phyloP scores from a whole-genome alignment of 2,329 filamentous ascomycete genomes.

The Zymoseptoria pseudotritici region DNA sequence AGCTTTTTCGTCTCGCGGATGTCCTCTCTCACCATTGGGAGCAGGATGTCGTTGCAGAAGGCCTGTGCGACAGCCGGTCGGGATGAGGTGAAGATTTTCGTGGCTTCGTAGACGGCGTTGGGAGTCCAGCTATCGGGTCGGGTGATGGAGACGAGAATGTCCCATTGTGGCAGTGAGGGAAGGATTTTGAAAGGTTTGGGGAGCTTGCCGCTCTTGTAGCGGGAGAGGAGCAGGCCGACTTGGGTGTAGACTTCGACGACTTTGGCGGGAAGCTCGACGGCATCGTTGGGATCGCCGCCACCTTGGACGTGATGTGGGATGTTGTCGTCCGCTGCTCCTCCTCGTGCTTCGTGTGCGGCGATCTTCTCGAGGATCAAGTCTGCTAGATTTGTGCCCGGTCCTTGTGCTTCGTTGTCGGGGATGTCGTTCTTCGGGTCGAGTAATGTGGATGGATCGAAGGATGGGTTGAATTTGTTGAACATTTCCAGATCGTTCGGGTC shows the following conservation, averaged over 20 bases:
- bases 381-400: conserved; percentile 65
- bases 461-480: conserved; percentile 82
- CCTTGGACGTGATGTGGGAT: conserved; percentile 46
- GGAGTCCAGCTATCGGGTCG: conserved; percentile 70
- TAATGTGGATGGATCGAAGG: conserved; percentile 62
- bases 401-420: conserved; percentile 29
- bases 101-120: conserved; percentile 80
- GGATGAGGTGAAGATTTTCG: conserved; percentile 81
- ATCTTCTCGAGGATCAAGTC: conserved; percentile 94
- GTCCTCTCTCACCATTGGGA: conserved; percentile 86
- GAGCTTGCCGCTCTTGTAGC: conserved; percentile 92
- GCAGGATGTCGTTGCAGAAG: conserved; percentile 78
- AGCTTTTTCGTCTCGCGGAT: conserved; percentile 92
- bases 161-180: conserved; percentile 86
- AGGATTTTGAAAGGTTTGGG: conserved; percentile 98
- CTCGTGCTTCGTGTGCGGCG: conserved; percentile 70
- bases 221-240: conserved; percentile 79
- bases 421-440: conserved; percentile 57
- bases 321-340: conserved; percentile 39
- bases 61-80: conserved; percentile 73
- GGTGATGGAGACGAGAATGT: conserved; percentile 78
- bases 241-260: conserved; percentile 92
- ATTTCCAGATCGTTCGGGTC: conserved; percentile 82
- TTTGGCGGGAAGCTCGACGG: conserved; percentile 79
- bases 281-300: conserved; percentile 62